Evolutionary conservation across 2,329 filamentous ascomycete species (phyloP).

Genomic region (Penicillium capsulatum): DNA sequence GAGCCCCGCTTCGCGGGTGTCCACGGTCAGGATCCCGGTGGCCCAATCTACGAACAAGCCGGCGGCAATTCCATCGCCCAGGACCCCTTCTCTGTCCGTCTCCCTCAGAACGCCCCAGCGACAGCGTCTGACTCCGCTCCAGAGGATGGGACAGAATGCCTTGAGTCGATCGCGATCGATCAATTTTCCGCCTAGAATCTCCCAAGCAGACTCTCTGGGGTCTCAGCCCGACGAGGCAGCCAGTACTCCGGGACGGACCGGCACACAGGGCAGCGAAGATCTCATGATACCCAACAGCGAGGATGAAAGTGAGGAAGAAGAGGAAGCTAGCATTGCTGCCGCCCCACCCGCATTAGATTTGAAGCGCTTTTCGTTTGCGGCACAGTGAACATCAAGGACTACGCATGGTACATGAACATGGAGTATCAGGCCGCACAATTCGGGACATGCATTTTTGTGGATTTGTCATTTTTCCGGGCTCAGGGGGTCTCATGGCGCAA

Average conservation of each 20-base stretch:
- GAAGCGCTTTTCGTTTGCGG: conserved; percentile 36
- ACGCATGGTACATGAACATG: conserved; percentile 13
- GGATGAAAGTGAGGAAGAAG: conserved; percentile 31
- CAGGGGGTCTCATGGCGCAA: conserved; percentile 3
- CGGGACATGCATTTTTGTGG: conserved; percentile 10
- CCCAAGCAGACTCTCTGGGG: conserved; percentile 6
- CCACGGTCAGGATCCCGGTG: conserved; percentile 12
- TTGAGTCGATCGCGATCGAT: conserved; percentile 38
- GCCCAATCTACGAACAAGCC: conserved; percentile 5
- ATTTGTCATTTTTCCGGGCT: conserved; percentile 6
- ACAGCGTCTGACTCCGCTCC: conserved; percentile 37
- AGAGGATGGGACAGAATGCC: conserved; percentile 40
- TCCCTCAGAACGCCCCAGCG: conserved; percentile 12
- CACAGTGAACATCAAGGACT: conserved; percentile 12
- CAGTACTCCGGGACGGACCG: conserved; percentile 10
- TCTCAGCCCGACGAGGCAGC: conserved; percentile 7
- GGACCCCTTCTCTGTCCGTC: conserved; percentile 11
- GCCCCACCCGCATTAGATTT: conserved; percentile 29
- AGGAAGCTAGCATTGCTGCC: conserved; percentile 16
- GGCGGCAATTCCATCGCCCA: conserved; percentile 6
- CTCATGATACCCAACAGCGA: conserved; percentile 50
- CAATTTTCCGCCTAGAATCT: conserved; percentile 24
- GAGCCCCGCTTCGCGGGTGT: conserved; percentile 2
- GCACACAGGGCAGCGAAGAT: conserved; percentile 49
- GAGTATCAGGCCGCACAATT: conserved; percentile 12